Evolutionary conservation across 306 rosid genomes (phyloP).

Genomic region (Cajanus cajan): DNA sequence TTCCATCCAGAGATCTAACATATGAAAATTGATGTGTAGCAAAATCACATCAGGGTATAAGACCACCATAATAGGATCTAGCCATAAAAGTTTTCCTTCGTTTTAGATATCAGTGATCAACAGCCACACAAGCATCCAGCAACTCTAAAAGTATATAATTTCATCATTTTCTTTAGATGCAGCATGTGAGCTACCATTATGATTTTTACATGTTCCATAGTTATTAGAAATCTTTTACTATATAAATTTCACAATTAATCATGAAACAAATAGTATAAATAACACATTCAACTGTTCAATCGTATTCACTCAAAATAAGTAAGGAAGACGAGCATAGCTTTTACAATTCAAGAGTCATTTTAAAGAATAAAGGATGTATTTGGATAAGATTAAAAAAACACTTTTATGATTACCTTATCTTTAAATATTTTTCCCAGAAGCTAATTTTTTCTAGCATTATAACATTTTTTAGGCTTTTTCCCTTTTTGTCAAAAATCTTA

Average conservation of each 20-base stretch:
- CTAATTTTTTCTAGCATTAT: background rate
- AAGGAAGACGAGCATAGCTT: slow-evolving; percentile 4
- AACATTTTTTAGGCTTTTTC: no score
- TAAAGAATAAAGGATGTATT: background rate
- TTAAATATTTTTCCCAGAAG: background rate
- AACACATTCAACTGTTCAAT: background rate
- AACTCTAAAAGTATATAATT: background rate
- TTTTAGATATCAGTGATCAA: background rate
- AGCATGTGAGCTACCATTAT: background rate
- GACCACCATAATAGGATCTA: background rate
- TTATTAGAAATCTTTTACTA: background rate
- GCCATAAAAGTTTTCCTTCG: background rate
- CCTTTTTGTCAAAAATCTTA: no score
- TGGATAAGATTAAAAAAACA: background rate
- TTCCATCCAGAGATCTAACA: background rate
- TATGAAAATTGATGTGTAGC: background rate
- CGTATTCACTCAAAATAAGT: background rate
- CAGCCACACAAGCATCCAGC: background rate
- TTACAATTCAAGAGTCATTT: background rate
- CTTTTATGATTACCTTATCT: background rate
- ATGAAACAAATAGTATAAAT: background rate
- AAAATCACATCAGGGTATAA: background rate
- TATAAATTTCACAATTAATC: background rate
- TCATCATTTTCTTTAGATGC: background rate
- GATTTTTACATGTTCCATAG: background rate